Percentiles rank a stretch among this genome's conserved stretches.
Evolutionary conservation across 1,284 basidiomycete species (phyloP).

Genomic region (Trametes sp.): DNA sequence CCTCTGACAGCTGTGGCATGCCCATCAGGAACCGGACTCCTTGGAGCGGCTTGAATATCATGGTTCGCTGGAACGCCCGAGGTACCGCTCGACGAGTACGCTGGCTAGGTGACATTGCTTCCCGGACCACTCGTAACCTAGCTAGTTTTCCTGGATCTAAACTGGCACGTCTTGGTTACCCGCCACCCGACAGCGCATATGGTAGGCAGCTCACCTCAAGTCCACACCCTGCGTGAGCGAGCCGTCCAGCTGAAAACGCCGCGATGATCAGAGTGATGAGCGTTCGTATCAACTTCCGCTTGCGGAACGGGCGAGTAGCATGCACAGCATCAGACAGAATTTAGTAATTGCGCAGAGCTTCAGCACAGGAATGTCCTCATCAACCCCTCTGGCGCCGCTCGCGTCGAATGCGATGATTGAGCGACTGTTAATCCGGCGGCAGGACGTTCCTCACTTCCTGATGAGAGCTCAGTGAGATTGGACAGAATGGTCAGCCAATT

Average conservation of each 20-base stretch:
- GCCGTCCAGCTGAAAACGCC: not conserved
- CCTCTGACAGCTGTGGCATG: not conserved
- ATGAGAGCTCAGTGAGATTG: not conserved
- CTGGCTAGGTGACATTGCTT: too few relatives aligned
- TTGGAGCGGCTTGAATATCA: not conserved
- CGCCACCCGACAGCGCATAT: not conserved
- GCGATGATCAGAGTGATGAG: not conserved
- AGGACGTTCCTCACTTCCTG: not conserved
- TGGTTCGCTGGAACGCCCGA: not conserved
- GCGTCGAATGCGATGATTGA: not conserved
- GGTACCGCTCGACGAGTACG: too few relatives aligned
- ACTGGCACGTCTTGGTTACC: not conserved
- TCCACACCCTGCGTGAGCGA: not conserved
- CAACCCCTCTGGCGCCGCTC: not conserved
- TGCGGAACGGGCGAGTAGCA: not conserved
- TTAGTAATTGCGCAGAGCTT: not conserved
- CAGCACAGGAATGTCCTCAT: slow-evolving; percentile 1
- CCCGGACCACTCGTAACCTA: not conserved
- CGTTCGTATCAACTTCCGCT: not conserved
- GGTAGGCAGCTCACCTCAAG: not conserved
- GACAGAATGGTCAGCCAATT: not conserved
- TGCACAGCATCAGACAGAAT: not conserved
- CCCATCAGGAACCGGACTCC: not conserved
- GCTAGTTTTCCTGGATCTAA: not conserved
- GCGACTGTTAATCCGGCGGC: slow-evolving; percentile 4